Conservation (phyloP, 495 filamentous ascomycete species). For the Penicillium desertorum region DNA sequence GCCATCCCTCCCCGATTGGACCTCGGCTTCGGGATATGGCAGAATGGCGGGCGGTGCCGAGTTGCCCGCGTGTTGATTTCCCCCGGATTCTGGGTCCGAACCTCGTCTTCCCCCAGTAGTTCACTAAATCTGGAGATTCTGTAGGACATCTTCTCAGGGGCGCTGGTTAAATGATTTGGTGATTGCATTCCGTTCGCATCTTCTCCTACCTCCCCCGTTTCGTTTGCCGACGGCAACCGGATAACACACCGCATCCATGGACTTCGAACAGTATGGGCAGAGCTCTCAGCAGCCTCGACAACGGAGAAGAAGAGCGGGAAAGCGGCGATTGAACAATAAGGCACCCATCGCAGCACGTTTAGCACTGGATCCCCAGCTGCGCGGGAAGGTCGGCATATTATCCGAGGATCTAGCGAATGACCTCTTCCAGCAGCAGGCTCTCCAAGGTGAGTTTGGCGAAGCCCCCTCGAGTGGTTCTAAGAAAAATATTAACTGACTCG, state of each 20-base stretch:
- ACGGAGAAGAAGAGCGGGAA: conserved; percentile 34
- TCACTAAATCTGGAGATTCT: conserved; percentile 5
- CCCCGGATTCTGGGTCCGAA: conserved; percentile 32
- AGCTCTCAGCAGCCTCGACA: conserved; percentile 45
- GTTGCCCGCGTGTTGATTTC: conserved; percentile 29
- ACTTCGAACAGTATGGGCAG: conserved; percentile 37
- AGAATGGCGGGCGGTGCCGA: conserved; percentile 34
- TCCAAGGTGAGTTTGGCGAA: conserved; percentile 36
- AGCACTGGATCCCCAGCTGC: conserved; percentile 76
- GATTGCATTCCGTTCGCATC: conserved; percentile 5
- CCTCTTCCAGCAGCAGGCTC: conserved; percentile 63
- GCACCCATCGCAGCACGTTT: conserved; percentile 61
- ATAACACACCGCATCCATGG: conserved; percentile 34
- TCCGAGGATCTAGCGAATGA: conserved; percentile 83
- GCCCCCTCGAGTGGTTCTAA: neutral
- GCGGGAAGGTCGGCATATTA: conserved; percentile 82
- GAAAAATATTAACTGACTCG: conserved; percentile 4
- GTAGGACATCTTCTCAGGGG: conserved; percentile 8
- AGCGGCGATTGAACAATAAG: conserved; percentile 52
- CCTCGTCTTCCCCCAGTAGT: conserved; percentile 17
- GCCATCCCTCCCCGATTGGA: conserved; percentile 15
- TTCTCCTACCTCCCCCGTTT: conserved; percentile 4
- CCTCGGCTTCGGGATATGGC: conserved; percentile 41
- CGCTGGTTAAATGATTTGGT: conserved; percentile 5
- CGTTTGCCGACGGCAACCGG: conserved; percentile 31